phyloP scores from a whole-genome alignment of 139 green algal genomes.

The Chlorella sp. region DNA sequence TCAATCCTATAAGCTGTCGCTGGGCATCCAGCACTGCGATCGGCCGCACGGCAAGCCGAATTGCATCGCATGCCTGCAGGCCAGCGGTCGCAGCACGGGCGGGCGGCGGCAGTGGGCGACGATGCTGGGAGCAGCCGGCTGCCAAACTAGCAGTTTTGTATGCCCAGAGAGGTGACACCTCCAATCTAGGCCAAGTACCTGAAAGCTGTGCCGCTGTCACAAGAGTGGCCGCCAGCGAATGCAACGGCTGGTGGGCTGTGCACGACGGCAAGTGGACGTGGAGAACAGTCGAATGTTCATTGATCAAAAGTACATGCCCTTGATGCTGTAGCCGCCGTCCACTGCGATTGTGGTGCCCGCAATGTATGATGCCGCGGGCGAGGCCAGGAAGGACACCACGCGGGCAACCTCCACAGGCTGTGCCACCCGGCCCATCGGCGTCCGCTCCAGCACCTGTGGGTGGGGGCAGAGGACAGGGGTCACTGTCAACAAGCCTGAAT shows the following conservation, averaged over 20 bases:
- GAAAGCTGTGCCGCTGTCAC: slow-evolving; percentile 49
- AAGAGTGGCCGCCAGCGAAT: too few species aligned
- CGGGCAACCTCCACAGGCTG: slow-evolving; percentile 77
- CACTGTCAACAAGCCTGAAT: background rate
- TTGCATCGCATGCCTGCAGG: background rate
- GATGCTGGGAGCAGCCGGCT: too few species aligned
- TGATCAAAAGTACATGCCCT: slow-evolving; percentile 32
- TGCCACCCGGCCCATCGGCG: slow-evolving; percentile 80
- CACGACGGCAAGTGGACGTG: too few species aligned
- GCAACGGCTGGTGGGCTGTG: too few species aligned
- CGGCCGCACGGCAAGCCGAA: too few species aligned
- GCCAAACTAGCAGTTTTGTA: too few species aligned
- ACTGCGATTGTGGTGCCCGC: slow-evolving; percentile 84
- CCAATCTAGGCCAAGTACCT: background rate
- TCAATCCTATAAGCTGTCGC: too few species aligned
- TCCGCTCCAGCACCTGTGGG: slow-evolving; percentile 70
- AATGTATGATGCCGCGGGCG: slow-evolving; percentile 77
- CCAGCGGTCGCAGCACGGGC: too few species aligned
- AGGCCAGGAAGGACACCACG: slow-evolving; percentile 71
- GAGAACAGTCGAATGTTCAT: too few species aligned
- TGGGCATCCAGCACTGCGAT: background rate
- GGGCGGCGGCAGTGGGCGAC: too few species aligned
- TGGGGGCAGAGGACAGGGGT: background rate
- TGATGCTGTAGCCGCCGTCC: slow-evolving; percentile 79
- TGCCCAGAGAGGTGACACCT: too few species aligned